Conservation (phyloP, 208 protist genomes). For the Herpetomonas samuelpessoai region DNA sequence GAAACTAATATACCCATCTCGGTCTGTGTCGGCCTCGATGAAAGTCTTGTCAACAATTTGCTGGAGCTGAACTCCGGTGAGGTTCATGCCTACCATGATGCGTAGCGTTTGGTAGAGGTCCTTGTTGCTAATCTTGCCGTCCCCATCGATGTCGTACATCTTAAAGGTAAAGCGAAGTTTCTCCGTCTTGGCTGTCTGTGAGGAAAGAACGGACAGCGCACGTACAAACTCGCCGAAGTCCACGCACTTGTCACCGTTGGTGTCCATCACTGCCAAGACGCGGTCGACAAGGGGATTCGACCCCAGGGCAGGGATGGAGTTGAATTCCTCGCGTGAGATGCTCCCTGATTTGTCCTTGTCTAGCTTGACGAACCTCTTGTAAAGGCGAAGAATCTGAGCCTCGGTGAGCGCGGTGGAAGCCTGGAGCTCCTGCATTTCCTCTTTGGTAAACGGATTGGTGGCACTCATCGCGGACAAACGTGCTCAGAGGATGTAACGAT, state of each 20-base stretch:
- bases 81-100: slow-evolving; percentile 93
- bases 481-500: slow-evolving; percentile 9
- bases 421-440: slow-evolving; percentile 63
- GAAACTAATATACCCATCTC: slow-evolving; percentile 92
- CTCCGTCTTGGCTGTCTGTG: slow-evolving; percentile 61
- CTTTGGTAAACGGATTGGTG: slow-evolving; percentile 29
- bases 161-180: slow-evolving; percentile 92
- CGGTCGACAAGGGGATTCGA: slow-evolving; percentile 86
- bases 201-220: slow-evolving; percentile 78
- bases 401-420: slow-evolving; percentile 77
- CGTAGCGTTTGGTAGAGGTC: slow-evolving; percentile 92
- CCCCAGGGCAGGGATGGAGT: slow-evolving; percentile 61
- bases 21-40: slow-evolving; percentile 86
- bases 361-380: slow-evolving; percentile 86
- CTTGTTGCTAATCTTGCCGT: slow-evolving; percentile 93
- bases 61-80: slow-evolving; percentile 90
- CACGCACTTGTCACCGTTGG: slow-evolving; percentile 67
- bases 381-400: slow-evolving; percentile 75
- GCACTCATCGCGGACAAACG: slow-evolving; percentile 25
- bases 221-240: slow-evolving; percentile 85
- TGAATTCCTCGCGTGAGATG: slow-evolving; percentile 71
- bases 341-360: slow-evolving; percentile 65
- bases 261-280: slow-evolving; percentile 80
- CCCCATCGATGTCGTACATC: slow-evolving; percentile 95
- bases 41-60: slow-evolving; percentile 96